Evolutionary conservation across 257 asterid genomes (phyloP).

Genomic region (Lycium ferocissimum): DNA sequence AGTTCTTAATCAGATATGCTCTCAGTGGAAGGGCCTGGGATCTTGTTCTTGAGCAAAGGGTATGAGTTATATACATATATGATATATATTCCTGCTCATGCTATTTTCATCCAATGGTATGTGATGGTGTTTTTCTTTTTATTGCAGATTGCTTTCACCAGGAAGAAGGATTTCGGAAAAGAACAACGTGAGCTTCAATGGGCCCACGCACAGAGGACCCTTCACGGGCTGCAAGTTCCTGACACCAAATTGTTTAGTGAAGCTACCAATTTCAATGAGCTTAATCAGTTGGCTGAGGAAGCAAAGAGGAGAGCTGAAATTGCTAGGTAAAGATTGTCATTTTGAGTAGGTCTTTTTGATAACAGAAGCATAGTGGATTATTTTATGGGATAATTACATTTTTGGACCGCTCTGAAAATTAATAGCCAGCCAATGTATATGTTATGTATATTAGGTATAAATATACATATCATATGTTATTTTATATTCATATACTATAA

Average conservation of each 20-base stretch:
- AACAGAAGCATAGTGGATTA: slow-evolving; percentile 5
- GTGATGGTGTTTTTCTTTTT: slow-evolving; percentile 9
- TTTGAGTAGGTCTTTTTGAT: background rate
- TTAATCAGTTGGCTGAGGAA: slow-evolving; percentile 97
- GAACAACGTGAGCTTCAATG: slow-evolving; percentile 96
- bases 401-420: no score
- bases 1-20: slow-evolving; percentile 78
- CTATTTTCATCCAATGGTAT: background rate
- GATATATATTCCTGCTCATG: background rate
- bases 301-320: slow-evolving; percentile 98
- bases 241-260: slow-evolving; percentile 86
- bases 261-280: slow-evolving; percentile 76
- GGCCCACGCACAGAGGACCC: slow-evolving; percentile 99
- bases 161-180: slow-evolving; percentile 93
- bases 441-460: no score
- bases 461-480: no score
- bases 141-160: slow-evolving; percentile 90
- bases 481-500: no score
- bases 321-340: slow-evolving; percentile 63
- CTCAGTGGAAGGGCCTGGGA: slow-evolving; percentile 99
- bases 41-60: slow-evolving; percentile 96
- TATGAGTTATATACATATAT: slow-evolving; percentile 30
- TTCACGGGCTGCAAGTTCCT: slow-evolving; percentile 93
- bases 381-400: no score
- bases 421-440: no score